These are phyloP conservation scores for Colletotrichum sp. DNA, from an alignment of 2,329 filamentous ascomycete species.

Conservation along the genomic window DNA sequence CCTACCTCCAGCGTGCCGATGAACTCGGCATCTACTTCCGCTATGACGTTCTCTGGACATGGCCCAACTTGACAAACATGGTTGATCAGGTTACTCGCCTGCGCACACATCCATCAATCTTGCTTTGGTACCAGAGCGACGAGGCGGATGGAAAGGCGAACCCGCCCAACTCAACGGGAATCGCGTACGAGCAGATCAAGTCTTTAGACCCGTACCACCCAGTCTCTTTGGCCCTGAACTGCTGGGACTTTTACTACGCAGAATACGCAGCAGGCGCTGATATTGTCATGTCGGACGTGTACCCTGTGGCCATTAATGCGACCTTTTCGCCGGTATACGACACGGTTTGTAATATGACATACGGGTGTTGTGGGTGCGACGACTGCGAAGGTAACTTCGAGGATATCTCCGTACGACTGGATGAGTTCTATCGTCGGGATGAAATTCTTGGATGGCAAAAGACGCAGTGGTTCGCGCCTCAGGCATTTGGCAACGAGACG, in stretches of 20 bases:
- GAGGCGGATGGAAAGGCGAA: slow-evolving; percentile 29
- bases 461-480: slow-evolving; percentile 48
- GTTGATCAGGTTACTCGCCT: slow-evolving; percentile 12
- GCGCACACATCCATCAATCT: slow-evolving; percentile 6
- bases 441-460: slow-evolving; percentile 47
- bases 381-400: slow-evolving; percentile 58
- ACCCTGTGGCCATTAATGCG: slow-evolving; percentile 63
- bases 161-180: slow-evolving; percentile 50
- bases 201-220: slow-evolving; percentile 66
- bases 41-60: slow-evolving; percentile 18
- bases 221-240: slow-evolving; percentile 63
- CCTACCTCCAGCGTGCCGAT: slow-evolving; percentile 34
- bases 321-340: slow-evolving; percentile 56
- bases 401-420: slow-evolving; percentile 52
- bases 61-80: slow-evolving; percentile 5
- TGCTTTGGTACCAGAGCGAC: slow-evolving; percentile 20
- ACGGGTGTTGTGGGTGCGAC: slow-evolving; percentile 69
- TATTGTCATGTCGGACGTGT: slow-evolving; percentile 64
- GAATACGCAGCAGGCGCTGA: slow-evolving; percentile 60
- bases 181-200: slow-evolving; percentile 49
- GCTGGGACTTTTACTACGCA: slow-evolving; percentile 64
- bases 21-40: slow-evolving; percentile 35
- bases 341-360: slow-evolving; percentile 61
- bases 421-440: slow-evolving; percentile 42
- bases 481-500: slow-evolving; percentile 51